Conservation (phyloP, 257 asterid genomes). For the Jacaranda mimosifolia region DNA sequence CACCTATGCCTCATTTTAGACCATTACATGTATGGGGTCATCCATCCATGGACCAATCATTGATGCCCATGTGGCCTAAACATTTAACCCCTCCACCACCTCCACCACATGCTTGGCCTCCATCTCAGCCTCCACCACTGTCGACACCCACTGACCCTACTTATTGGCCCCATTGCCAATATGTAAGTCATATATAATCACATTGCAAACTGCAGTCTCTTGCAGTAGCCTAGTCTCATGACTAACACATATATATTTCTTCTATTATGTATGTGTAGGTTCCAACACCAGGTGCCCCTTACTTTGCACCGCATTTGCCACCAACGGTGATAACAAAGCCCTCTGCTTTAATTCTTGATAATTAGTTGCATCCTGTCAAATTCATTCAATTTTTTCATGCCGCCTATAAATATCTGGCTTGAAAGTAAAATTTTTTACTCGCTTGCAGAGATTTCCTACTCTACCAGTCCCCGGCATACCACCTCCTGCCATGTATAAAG, state of each 20-base stretch:
- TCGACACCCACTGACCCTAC: conserved; percentile 50
- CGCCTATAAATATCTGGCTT: not conserved
- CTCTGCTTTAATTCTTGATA: conserved; percentile 14
- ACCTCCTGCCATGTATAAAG: conserved; percentile 59
- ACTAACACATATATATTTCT: conserved; percentile 42
- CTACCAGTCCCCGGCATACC: conserved; percentile 60
- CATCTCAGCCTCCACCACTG: conserved; percentile 40
- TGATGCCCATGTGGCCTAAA: conserved; percentile 76
- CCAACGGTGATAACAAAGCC: conserved; percentile 49
- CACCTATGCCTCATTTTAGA: conserved; percentile 56
- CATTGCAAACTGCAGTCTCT: too few species aligned
- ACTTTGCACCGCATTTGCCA: conserved; percentile 57
- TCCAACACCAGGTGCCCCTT: conserved; percentile 58
- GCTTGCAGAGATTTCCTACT: conserved; percentile 56
- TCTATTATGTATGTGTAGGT: conserved; percentile 38
- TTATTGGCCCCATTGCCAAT: conserved; percentile 65
- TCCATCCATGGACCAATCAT: conserved; percentile 74
- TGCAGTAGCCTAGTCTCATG: conserved; percentile 17
- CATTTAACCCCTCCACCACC: conserved; percentile 53
- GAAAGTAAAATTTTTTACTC: not conserved
- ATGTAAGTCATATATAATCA: conserved; percentile 46
- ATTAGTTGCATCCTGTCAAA: not conserved
- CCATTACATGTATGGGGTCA: conserved; percentile 95
- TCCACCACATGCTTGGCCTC: conserved; percentile 51
- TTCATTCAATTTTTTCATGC: too few species aligned